Conservation (phyloP, 257 asterid genomes). For the Ilex aquifolium region DNA sequence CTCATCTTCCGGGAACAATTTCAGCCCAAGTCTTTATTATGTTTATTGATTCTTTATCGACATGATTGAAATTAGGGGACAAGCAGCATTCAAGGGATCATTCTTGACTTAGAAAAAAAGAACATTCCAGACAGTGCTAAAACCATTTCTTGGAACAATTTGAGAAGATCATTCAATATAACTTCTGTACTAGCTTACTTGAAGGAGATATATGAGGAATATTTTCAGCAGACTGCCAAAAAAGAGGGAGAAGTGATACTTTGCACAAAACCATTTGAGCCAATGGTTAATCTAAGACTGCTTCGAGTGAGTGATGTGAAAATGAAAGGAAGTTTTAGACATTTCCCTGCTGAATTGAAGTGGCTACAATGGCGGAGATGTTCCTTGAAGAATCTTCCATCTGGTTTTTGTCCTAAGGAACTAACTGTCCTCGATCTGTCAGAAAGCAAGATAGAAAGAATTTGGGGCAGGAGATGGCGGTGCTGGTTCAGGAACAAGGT, state of each 20-base stretch:
- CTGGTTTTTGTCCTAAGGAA: constrained; percentile 14
- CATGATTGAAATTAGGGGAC: constrained; percentile 20
- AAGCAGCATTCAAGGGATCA: constrained; percentile 26
- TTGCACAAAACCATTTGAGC: constrained; percentile 14
- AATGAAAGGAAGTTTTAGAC: constrained; percentile 20
- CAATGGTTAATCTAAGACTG: constrained; percentile 25
- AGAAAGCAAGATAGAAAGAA: constrained; percentile 14
- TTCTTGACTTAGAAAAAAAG: constrained; percentile 20
- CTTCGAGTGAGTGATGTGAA: constrained; percentile 18
- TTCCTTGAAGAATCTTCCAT: constrained; percentile 14
- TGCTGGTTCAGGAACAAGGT: constrained; percentile 8
- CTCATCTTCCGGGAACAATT: no score
- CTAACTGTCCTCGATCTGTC: constrained; percentile 29
- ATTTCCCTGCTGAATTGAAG: constrained; percentile 18
- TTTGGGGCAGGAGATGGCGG: constrained; percentile 9
- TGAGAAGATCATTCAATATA: background rate
- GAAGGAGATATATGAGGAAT: constrained; percentile 12
- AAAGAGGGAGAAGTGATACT: constrained; percentile 10
- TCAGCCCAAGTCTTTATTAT: no score
- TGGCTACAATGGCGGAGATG: constrained; percentile 30
- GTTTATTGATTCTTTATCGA: no score
- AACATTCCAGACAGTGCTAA: background rate
- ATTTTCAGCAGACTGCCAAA: constrained; percentile 1
- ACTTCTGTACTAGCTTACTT: constrained; percentile 3
- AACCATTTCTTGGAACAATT: background rate